Percentiles rank a stretch among this genome's conserved stretches.
Evolutionary conservation across 2,329 filamentous ascomycete species (phyloP).

Genomic region (Sclerotinia minor): DNA sequence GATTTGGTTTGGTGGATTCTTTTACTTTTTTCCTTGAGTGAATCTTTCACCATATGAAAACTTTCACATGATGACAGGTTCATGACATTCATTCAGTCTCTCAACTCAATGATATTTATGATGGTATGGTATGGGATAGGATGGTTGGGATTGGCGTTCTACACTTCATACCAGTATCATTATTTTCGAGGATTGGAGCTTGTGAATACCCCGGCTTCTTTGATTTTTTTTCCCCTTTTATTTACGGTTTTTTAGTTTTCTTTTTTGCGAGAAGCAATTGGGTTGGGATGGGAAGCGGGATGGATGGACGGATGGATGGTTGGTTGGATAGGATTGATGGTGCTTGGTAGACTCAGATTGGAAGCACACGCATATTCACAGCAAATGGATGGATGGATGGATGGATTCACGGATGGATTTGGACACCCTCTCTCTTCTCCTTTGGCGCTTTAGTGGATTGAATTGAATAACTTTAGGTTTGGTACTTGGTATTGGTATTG

Average conservation of each 20-base stretch:
- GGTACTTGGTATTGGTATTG: neutral
- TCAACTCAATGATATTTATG: conserved; percentile 2
- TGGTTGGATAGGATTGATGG: neutral
- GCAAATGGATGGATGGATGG: neutral
- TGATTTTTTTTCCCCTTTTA: neutral
- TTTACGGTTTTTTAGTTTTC: neutral
- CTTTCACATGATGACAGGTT: neutral
- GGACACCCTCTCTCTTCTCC: conserved; percentile 1
- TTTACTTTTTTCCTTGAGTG: neutral
- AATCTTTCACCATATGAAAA: neutral
- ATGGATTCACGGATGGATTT: neutral
- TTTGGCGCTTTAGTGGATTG: neutral
- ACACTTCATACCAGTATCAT: conserved; percentile 1
- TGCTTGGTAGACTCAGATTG: conserved; percentile 13
- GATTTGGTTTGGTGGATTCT: conserved; percentile 4
- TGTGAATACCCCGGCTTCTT: conserved; percentile 17
- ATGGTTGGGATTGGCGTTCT: conserved; percentile 14
- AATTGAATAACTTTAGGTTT: neutral
- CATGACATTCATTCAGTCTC: neutral
- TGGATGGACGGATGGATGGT: conserved; percentile 11
- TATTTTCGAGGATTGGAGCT: neutral
- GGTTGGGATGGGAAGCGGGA: neutral
- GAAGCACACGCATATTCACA: neutral
- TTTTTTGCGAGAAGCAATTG: neutral
- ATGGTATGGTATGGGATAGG: conserved; percentile 2